Evolutionary conservation across 2,329 filamentous ascomycete genomes (phyloP).

Genomic region (Epichloe amarillans): DNA sequence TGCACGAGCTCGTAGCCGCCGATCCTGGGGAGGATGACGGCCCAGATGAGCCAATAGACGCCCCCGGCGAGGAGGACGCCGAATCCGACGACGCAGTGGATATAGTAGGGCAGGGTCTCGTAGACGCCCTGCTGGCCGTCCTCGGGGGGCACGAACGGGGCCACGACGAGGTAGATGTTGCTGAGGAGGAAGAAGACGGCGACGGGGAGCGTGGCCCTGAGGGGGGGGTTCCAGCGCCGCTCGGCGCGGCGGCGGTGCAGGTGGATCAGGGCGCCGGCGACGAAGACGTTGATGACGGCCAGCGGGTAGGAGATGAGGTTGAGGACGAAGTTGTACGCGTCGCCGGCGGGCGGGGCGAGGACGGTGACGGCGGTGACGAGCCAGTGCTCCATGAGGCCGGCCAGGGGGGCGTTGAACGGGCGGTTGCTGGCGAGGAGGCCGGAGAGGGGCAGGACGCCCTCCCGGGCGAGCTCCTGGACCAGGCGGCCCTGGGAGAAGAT

Average conservation of each 20-base stretch:
- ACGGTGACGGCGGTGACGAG: conserved; percentile 51
- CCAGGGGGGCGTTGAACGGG: conserved; percentile 48
- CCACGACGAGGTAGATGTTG: conserved; percentile 47
- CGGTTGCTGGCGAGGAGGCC: conserved; percentile 49
- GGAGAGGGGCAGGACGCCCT: conserved; percentile 55
- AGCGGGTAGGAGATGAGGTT: conserved; percentile 54
- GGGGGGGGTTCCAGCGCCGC: conserved; percentile 39
- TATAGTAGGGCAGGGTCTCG: conserved; percentile 39
- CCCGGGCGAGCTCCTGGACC: conserved; percentile 52
- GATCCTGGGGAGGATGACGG: conserved; percentile 35
- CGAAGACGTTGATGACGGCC: conserved; percentile 42
- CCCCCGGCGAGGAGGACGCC: conserved; percentile 38
- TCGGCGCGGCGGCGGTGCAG: conserved; percentile 35
- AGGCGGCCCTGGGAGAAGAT: conserved; percentile 56
- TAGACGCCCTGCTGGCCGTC: conserved; percentile 41
- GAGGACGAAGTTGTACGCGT: conserved; percentile 51
- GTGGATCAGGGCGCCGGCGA: conserved; percentile 37
- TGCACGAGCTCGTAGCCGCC: conserved; percentile 42
- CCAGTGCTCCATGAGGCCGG: conserved; percentile 51
- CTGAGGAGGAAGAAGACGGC: conserved; percentile 45
- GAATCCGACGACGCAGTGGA: conserved; percentile 44
- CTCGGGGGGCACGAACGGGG: conserved; percentile 44
- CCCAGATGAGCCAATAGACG: conserved; percentile 44
- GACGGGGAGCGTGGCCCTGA: conserved; percentile 40
- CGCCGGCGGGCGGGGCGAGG: conserved; percentile 51